Evolutionary conservation across 2,329 filamentous ascomycete genomes (phyloP).

Genomic region (Aspergillus tamarii): DNA sequence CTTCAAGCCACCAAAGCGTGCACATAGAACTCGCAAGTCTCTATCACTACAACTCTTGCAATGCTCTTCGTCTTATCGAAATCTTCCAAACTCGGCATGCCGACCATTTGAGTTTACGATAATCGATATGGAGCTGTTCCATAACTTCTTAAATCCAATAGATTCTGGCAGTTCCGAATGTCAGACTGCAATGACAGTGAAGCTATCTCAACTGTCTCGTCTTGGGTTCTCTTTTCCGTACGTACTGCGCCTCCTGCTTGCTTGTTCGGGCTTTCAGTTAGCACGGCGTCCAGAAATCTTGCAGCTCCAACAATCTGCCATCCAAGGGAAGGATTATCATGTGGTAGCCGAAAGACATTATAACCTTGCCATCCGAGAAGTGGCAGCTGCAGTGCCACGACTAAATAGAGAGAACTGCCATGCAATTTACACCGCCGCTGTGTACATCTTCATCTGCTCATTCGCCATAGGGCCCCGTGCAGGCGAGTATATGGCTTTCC

Average conservation of each 20-base stretch:
- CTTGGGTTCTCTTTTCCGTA: constrained; percentile 17
- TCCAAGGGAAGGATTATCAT: not conserved
- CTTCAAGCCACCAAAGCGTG: constrained; percentile 14
- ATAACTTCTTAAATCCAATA: constrained; percentile 15
- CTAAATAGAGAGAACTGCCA: constrained; percentile 6
- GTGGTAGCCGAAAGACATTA: constrained; percentile 17
- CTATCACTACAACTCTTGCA: no score
- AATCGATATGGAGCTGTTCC: constrained; percentile 20
- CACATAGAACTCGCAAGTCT: not conserved
- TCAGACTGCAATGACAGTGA: not conserved
- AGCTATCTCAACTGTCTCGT: constrained; percentile 10
- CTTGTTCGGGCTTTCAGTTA: constrained; percentile 18
- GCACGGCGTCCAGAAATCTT: not conserved
- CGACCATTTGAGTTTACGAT: constrained; percentile 18
- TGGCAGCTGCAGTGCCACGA: constrained; percentile 6
- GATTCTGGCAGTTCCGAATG: constrained; percentile 9
- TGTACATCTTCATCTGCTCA: constrained; percentile 17
- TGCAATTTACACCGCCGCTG: constrained; percentile 10
- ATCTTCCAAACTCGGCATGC: not conserved
- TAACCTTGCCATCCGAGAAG: constrained; percentile 12
- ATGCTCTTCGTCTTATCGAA: not conserved
- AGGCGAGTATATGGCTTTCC: constrained; percentile 22
- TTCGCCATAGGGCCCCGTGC: constrained; percentile 13
- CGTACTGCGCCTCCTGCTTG: constrained; percentile 17
- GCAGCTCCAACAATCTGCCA: not conserved